These are phyloP conservation scores for Microcyclosporella mali DNA, from an alignment of 2,329 filamentous ascomycete species.

Conservation along the genomic window DNA sequence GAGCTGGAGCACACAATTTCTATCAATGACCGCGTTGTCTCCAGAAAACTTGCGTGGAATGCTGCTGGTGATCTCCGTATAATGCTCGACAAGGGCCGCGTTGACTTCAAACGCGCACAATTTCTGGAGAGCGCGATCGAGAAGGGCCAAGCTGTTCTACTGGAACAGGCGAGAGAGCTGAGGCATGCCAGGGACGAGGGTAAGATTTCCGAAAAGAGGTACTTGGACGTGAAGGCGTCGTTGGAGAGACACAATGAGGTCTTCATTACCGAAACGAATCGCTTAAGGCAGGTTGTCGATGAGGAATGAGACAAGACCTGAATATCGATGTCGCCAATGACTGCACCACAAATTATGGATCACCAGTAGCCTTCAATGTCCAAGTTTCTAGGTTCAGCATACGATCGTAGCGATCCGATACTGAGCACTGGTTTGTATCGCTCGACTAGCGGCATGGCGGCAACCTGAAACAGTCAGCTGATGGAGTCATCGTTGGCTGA, in stretches of 20 bases:
- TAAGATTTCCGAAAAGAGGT: conserved; percentile 13
- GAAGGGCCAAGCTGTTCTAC: conserved; percentile 19
- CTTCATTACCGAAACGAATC: conserved; percentile 19
- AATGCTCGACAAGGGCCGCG: conserved; percentile 26
- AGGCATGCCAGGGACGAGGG: conserved; percentile 12
- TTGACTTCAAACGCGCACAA: conserved; percentile 17
- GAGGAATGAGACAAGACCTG: too few relatives aligned
- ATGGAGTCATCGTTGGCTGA: too few relatives aligned
- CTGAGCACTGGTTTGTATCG: too few relatives aligned
- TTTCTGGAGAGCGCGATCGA: conserved; percentile 26
- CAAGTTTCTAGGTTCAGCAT: too few relatives aligned
- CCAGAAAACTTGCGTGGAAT: conserved; percentile 20
- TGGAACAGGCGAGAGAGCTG: conserved; percentile 19
- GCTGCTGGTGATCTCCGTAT: conserved; percentile 21
- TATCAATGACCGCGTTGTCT: conserved; percentile 5
- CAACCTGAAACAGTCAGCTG: too few relatives aligned
- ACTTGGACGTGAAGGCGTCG: conserved; percentile 11
- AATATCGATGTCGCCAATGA: too few relatives aligned
- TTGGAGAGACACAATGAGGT: conserved; percentile 17
- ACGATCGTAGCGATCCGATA: too few relatives aligned
- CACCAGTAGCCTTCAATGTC: too few relatives aligned
- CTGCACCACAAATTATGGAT: too few relatives aligned
- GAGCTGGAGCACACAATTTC: too few relatives aligned
- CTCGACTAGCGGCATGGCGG: too few relatives aligned
- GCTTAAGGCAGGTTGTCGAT: conserved; percentile 22